These are phyloP conservation scores for Forsythia suspensa DNA, from an alignment of 257 asterid species.

Conservation along the genomic window DNA sequence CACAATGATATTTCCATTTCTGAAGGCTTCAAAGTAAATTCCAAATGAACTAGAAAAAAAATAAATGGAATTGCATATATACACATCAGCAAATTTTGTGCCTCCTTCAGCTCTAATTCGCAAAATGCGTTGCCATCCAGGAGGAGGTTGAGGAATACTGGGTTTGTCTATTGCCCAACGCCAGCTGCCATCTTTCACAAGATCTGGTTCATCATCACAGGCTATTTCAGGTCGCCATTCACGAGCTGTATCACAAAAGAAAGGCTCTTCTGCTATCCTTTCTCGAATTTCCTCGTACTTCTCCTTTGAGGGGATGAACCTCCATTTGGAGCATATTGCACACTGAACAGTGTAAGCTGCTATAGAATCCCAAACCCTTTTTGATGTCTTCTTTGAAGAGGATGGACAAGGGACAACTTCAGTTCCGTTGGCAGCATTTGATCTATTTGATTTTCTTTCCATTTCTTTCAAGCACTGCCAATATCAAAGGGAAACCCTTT, in stretches of 20 bases:
- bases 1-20: not conserved
- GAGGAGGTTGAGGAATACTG: not conserved
- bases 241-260: slow-evolving; percentile 59
- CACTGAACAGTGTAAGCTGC: slow-evolving; percentile 45
- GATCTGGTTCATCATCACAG: slow-evolving; percentile 31
- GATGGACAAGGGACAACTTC: not conserved
- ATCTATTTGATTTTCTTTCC: slow-evolving; percentile 19
- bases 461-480: slow-evolving; percentile 16
- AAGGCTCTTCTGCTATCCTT: slow-evolving; percentile 46
- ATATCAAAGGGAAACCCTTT: not conserved
- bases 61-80: not conserved
- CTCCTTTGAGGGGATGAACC: slow-evolving; percentile 67
- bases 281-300: slow-evolving; percentile 78
- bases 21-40: not conserved
- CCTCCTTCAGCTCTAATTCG: not conserved
- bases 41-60: not conserved
- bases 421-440: not conserved
- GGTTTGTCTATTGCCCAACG: not conserved
- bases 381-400: slow-evolving; percentile 2
- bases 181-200: not conserved
- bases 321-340: slow-evolving; percentile 69
- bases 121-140: not conserved
- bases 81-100: not conserved
- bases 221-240: slow-evolving; percentile 68
- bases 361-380: slow-evolving; percentile 46